Evolutionary conservation across 1,284 basidiomycete genomes (phyloP), one percentile per base, ranked within the genome.

Genomic region (Ceratobasidium sp.): DNA sequence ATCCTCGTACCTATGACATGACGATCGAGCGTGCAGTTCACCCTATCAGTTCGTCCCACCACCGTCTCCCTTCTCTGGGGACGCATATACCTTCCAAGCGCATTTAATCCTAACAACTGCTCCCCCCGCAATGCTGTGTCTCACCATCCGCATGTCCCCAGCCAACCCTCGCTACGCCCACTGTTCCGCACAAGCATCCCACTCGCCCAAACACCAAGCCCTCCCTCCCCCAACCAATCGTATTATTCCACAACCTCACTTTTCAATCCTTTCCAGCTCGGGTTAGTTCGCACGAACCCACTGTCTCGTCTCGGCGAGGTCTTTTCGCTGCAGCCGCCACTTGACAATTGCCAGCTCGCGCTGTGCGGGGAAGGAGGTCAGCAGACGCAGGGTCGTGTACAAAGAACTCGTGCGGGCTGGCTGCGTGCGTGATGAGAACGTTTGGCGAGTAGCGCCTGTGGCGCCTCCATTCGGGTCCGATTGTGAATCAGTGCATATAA

Each of bases 261-360:
- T 56, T 56, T 68, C 39, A 22, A 19, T 43, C 48, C 48, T 51
- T 65, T 22, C 65, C 65, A 49, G 65, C 51, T 56, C 65, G 65
- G 65, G 65, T 68, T 68, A 68, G 65, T 34, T 68, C 31, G 49
- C 31, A 56, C 51, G 31, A 34, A 68, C 49, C 65, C 48, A 37
- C 31, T 56, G 27, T 37, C 31, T 43, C 48, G 61, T 63, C 41
- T 43, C 61, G 61, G 65, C 49, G 65, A 53, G 65, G 22, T 68
- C 29, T 49, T 68, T 68, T 68, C n/a, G 65, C 65, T 43, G 29
- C 51, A n/a, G 24, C n/a, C 41, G 27, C n/a, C 51, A 68, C 24
- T 31, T 29, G 63, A 29, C 63, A 68, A 68, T 19, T 43, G 51
- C 51, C 19, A 9, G 34, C 51, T 34, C 31, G 49, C 49, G 16